These are phyloP conservation scores for Tilletia horrida DNA, from an alignment of 1,284 basidiomycete species.

Conservation along the genomic window DNA sequence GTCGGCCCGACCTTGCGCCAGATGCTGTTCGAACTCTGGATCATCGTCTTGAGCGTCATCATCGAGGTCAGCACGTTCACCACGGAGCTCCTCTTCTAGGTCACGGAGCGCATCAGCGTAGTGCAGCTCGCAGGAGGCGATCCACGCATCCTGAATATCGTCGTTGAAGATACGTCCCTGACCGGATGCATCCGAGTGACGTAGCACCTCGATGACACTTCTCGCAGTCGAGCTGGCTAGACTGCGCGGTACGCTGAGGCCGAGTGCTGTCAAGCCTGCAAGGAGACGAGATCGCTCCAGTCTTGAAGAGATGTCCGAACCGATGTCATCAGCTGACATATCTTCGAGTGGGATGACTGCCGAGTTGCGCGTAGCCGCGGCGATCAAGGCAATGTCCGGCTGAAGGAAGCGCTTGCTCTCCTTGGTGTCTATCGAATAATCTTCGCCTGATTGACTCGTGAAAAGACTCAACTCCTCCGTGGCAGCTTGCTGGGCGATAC, in stretches of 20 bases:
- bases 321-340: background rate
- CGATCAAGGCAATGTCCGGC: background rate
- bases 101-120: background rate
- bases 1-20: background rate
- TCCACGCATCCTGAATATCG: slow-evolving; percentile 3
- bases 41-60: background rate
- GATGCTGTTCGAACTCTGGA: background rate
- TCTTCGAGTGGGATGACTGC: too few relatives aligned
- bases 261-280: background rate
- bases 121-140: background rate
- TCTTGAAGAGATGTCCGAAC: background rate
- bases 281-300: background rate
- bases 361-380: background rate
- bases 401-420: background rate
- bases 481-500: background rate
- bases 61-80: background rate
- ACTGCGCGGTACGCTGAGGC: background rate
- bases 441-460: too few relatives aligned
- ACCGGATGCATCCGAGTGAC: background rate
- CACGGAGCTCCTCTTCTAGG: background rate
- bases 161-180: background rate
- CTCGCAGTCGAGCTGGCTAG: background rate
- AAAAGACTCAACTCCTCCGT: background rate
- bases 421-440: background rate
- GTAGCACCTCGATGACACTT: background rate